Percentiles rank a stretch among this genome's conserved stretches.
Conservation (phyloP, 306 rosid genomes). For the Malus orientalis region DNA sequence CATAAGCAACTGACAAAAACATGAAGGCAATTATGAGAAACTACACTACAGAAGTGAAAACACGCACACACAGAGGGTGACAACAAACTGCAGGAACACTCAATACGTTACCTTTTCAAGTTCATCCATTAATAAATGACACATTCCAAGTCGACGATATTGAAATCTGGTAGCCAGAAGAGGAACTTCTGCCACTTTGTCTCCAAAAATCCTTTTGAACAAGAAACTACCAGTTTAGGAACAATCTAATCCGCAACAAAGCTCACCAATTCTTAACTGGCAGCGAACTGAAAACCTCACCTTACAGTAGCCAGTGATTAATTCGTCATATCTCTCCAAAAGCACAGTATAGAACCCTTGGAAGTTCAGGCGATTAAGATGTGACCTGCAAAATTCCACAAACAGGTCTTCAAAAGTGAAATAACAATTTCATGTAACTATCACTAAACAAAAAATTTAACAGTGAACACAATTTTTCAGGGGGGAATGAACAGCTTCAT, state of each 20-base stretch:
- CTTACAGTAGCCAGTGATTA: constrained; percentile 68
- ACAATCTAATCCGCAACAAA: constrained; percentile 1
- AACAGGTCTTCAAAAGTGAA: neutral
- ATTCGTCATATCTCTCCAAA: constrained; percentile 67
- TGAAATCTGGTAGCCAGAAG: constrained; percentile 71
- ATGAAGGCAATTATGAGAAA: neutral
- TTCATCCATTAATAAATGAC: constrained; percentile 65
- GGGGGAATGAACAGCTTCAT: neutral
- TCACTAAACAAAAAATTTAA: neutral
- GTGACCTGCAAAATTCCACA: constrained; percentile 43
- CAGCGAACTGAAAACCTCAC: constrained; percentile 28
- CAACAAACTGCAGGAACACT: neutral
- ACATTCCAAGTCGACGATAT: constrained; percentile 85
- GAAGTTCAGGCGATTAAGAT: constrained; percentile 72
- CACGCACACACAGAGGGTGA: neutral
- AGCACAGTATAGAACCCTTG: constrained; percentile 70
- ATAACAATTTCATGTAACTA: too few relatives aligned
- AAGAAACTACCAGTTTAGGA: constrained; percentile 8
- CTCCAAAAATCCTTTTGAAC: constrained; percentile 57
- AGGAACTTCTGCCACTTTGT: constrained; percentile 79
- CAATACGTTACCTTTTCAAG: constrained; percentile 61
- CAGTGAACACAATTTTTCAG: neutral
- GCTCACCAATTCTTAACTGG: neutral
- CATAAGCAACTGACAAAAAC: constrained; percentile 48
- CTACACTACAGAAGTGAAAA: neutral